Conservation (phyloP, 2,329 filamentous ascomycete genomes). For the Tolypocladium inflatum region DNA sequence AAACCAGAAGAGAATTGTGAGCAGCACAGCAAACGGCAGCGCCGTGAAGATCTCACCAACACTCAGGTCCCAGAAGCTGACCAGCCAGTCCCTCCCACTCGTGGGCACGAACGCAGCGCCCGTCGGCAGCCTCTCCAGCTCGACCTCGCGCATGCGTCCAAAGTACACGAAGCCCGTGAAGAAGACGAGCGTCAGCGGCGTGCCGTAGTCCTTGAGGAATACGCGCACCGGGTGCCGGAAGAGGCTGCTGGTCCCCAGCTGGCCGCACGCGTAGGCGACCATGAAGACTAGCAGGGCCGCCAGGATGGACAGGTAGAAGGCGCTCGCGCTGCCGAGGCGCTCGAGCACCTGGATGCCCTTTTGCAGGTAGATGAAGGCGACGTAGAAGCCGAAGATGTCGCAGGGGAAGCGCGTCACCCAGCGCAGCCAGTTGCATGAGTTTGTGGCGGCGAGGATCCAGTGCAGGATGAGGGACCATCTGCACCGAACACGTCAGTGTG, state of each 20-base stretch:
- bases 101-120: conserved; percentile 74
- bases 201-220: conserved; percentile 85
- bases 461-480: conserved; percentile 80
- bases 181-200: conserved; percentile 72
- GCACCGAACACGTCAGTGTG: background rate
- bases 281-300: conserved; percentile 70
- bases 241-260: conserved; percentile 59
- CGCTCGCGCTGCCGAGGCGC: conserved; percentile 55
- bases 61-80: conserved; percentile 70
- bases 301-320: conserved; percentile 72
- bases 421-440: conserved; percentile 78
- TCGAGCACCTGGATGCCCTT: conserved; percentile 83
- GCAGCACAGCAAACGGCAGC: conserved; percentile 73
- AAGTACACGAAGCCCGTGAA: conserved; percentile 86
- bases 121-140: conserved; percentile 64
- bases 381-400: conserved; percentile 91
- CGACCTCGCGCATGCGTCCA: conserved; percentile 65
- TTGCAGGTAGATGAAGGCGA: conserved; percentile 84
- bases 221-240: conserved; percentile 69
- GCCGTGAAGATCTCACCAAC: conserved; percentile 71
- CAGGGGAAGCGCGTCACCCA: conserved; percentile 89
- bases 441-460: conserved; percentile 73
- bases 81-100: conserved; percentile 61
- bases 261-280: conserved; percentile 63
- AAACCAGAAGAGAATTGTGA: conserved; percentile 83